Percentiles rank a stretch among this genome's conserved stretches.
Evolutionary conservation across 352 stramenopile species (phyloP).

Genomic region (Halophytophthora batemanensis): DNA sequence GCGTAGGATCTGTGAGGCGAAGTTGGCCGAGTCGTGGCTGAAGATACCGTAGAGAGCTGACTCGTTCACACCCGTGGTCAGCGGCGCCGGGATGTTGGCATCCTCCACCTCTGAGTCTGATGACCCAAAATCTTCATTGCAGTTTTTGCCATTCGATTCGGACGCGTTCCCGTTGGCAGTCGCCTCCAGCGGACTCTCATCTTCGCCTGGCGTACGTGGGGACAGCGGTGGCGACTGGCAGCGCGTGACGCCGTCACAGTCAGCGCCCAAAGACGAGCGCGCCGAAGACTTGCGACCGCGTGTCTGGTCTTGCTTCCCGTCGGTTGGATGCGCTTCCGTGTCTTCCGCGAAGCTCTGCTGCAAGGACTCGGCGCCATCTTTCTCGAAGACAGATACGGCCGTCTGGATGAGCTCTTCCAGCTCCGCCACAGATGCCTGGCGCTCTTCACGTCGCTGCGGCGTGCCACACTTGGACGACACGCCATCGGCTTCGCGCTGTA

Average conservation of each 20-base stretch:
- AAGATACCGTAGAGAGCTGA: slow-evolving; percentile 62
- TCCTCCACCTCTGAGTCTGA: slow-evolving; percentile 34
- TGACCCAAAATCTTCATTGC: slow-evolving; percentile 19
- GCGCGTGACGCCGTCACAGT: slow-evolving; percentile 9
- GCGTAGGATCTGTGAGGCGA: slow-evolving; percentile 74
- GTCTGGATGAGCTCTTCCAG: slow-evolving; percentile 76
- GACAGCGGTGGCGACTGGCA: slow-evolving; percentile 25
- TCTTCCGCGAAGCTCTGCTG: slow-evolving; percentile 66
- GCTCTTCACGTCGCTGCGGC: slow-evolving; percentile 35
- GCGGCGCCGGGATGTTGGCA: slow-evolving; percentile 27
- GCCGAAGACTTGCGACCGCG: slow-evolving; percentile 33
- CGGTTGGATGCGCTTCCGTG: slow-evolving; percentile 16
- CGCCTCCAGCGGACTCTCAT: slow-evolving; percentile 2
- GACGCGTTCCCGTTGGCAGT: slow-evolving; percentile 3
- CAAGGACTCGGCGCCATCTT: slow-evolving; percentile 59
- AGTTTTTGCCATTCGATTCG: slow-evolving; percentile 5
- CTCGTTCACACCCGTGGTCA: slow-evolving; percentile 39
- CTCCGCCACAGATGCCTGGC: slow-evolving; percentile 51
- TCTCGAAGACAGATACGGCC: slow-evolving; percentile 72
- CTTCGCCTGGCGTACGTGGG: slow-evolving; percentile 16
- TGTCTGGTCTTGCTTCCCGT: background rate
- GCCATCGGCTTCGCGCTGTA: slow-evolving; percentile 59
- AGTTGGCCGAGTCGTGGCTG: slow-evolving; percentile 74
- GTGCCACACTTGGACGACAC: slow-evolving; percentile 37
- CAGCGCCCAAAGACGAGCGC: slow-evolving; percentile 17